Base-by-base conservation (phyloP, 2,329 filamentous ascomycete genomes). In the Pseudogymnoascus sp. region DNA sequence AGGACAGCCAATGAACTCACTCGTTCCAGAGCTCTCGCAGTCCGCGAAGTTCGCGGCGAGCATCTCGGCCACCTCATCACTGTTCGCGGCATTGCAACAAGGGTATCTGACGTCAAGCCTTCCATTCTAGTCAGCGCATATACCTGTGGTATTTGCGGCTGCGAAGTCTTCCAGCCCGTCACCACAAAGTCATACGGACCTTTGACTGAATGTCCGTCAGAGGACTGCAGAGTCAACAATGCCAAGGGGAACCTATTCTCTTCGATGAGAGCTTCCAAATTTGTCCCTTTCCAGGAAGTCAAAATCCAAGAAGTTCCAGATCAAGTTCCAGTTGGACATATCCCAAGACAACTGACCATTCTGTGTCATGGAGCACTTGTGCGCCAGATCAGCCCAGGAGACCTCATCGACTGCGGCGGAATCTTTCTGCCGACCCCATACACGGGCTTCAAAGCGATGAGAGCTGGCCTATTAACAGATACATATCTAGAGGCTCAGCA, bases 221-320 rank as follows among this genome's bases (percentile, higher is more conserved):
- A 86, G n/a, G 91, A 96, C 70, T 99, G 95, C 80, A 86, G 88
- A 74, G 82, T 83, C 65, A 97, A 97, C 76, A 92, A 96, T 75
- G 86, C 91, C 69, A 96, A 95, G 76, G 95, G 95, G 16, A 91
- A 97, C 75, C 83, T 99, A 40, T 93, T 96, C 74, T 86, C 96
- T 38, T 97, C 93, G 0, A 96, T 93, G n/a, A 85, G 95, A 70
- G 95, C 93, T 0, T 97, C 93, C 61, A 99, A 97, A 72, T 99
- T 97, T 73, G 79, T 96, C 71, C 92, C 95, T 3, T 99, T 99
- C 80, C 95, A 99, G 76, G 95, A 99, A 76, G 86, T 97, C 76
- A 97, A 97, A 79, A 92, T 99, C 63, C 95, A 99, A 76, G 95
- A 99, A 74, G 91, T 97, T 86, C 92, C 95, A n/a, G 95, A 99